These are phyloP conservation scores for Cryptococcus wingfieldii DNA, from an alignment of 1,284 basidiomycete species.

Conservation along the genomic window DNA sequence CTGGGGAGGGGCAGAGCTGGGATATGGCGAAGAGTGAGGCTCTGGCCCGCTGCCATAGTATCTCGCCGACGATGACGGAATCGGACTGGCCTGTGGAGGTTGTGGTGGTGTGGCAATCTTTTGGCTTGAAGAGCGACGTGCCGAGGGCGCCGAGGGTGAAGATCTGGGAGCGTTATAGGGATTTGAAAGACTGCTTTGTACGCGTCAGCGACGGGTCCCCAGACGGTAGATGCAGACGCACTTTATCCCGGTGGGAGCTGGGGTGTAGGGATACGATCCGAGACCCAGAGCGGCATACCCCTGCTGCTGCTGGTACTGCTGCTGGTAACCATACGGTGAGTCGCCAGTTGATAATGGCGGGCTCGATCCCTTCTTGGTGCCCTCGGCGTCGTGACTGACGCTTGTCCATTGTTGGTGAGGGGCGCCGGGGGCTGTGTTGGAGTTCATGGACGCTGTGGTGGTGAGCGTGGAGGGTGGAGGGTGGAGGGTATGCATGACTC, in stretches of 20 bases:
- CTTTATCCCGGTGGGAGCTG: conserved; percentile 21
- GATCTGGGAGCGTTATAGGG: conserved; percentile 20
- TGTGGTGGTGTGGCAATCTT: conserved; percentile 15
- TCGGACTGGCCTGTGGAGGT: conserved; percentile 16
- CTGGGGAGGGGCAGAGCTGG: conserved; percentile 31
- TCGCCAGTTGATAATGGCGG: neutral
- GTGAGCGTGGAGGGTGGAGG: no score
- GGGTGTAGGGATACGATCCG: conserved; percentile 13
- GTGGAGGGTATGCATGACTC: no score
- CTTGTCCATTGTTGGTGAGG: no score
- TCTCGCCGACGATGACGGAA: conserved; percentile 26
- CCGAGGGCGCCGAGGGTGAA: conserved; percentile 23
- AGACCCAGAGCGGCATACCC: conserved; percentile 9
- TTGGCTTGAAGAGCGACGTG: conserved; percentile 25
- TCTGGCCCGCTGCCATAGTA: conserved; percentile 19
- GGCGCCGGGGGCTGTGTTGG: no score
- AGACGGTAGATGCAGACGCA: conserved; percentile 16
- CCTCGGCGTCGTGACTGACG: conserved; percentile 4
- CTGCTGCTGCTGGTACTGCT: conserved; percentile 11
- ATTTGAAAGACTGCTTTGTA: neutral
- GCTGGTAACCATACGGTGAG: conserved; percentile 5
- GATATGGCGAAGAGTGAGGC: conserved; percentile 17
- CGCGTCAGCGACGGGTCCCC: neutral
- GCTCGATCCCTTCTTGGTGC: conserved; percentile 17
- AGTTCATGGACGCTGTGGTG: no score